Base-by-base conservation (phyloP, 75 land plant genomes). In the Adiantum capillusveneris region DNA sequence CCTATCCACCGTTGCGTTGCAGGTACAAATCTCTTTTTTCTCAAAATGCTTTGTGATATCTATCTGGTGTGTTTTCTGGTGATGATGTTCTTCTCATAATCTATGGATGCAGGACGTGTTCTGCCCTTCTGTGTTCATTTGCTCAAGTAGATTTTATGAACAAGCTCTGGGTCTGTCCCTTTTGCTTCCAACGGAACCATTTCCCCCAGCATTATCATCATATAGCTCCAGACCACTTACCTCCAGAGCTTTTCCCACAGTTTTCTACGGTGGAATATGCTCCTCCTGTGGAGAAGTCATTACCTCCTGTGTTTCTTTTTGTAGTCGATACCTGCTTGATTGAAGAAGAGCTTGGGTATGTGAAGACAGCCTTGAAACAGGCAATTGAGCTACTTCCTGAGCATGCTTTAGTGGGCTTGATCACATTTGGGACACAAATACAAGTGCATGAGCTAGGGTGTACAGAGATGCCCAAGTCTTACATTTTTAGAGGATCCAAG, bases 121-220 rank as follows among this genome's bases (percentile, higher is more conserved):
- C 72, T 44, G 45, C 81, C 53, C 44, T 67, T 34, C 83, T 93
- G 64, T 90, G 83, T 63, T 83, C 90, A 39, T 89, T 62, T 59
- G 51, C 61, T 24, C 81, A 84, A 44, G 84, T 83, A 53, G 98
- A 93, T 61, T 89, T 76, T 76, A n/a, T 65, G 58, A 83, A 82
- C 64, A 86, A 83, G 85, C 78, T 93, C 71, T 93, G 98, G 98
- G 81, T 83, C 72, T 93, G 98, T 69, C 90, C 96, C 36, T 80
- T 93, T 55, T 88, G 92, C 68, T 79, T 68, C 72, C 79, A 79
- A 69, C 82, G 98, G 64, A 86, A 86, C 63, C 85, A 83, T 20
- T 93, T 93, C 63, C 98, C 98, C 18, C 85, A 60, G 6, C 77
- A 77, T 16, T 93, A 93, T 56, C 58, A 75, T 45, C 42, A 57